phyloP scores from a whole-genome alignment of 2,329 filamentous ascomycete genomes.

The Colletotrichum theobromicola region DNA sequence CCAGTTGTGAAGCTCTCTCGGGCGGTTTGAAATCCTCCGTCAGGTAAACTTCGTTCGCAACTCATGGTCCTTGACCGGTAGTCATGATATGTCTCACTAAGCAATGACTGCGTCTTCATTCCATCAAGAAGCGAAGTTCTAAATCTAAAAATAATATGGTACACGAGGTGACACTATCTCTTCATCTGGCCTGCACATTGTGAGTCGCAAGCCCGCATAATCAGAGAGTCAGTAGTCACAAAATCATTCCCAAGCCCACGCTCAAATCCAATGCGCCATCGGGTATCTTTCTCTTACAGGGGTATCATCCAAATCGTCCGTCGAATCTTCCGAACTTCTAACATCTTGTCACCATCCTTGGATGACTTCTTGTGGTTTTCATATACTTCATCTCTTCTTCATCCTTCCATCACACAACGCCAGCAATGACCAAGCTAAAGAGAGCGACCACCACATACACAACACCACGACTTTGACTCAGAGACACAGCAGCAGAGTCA shows the following conservation, averaged over 20 bases:
- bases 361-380: accelerated
- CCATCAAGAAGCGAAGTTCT: too few relatives aligned
- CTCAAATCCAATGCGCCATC: background rate
- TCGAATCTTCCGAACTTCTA: accelerated
- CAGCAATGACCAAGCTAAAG: background rate
- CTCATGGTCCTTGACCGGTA: too few relatives aligned
- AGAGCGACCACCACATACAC: background rate
- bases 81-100: too few relatives aligned
- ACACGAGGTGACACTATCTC: too few relatives aligned
- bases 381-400: background rate
- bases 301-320: background rate
- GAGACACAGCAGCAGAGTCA: background rate
- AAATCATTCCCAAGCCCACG: background rate
- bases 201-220: too few relatives aligned
- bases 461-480: background rate
- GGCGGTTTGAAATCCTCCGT: too few relatives aligned
- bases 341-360: accelerated
- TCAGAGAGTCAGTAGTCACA: too few relatives aligned
- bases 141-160: too few relatives aligned
- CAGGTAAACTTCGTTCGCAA: too few relatives aligned
- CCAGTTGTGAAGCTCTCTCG: too few relatives aligned
- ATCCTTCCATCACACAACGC: background rate
- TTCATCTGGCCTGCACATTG: too few relatives aligned
- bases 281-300: background rate
- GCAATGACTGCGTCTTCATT: too few relatives aligned